phyloP scores from a whole-genome alignment of 345 rosid genomes.

The Boechera retrofracta region DNA sequence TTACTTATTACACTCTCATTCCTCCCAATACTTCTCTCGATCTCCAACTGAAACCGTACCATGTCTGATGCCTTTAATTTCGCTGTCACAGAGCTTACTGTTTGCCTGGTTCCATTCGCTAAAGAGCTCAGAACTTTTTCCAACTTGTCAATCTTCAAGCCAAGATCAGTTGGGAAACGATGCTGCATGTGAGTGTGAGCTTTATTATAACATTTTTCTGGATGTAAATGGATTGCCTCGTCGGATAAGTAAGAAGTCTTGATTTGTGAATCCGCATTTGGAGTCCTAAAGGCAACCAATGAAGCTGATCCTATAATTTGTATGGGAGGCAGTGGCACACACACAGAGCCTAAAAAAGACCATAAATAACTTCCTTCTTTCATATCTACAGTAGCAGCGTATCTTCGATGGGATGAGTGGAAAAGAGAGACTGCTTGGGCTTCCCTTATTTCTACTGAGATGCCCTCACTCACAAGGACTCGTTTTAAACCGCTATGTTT shows the following conservation, averaged over 20 bases:
- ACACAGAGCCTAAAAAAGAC: slow-evolving; percentile 43
- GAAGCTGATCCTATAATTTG: slow-evolving; percentile 65
- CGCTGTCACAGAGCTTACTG: slow-evolving; percentile 50
- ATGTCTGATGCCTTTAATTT: slow-evolving; percentile 56
- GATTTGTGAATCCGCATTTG: slow-evolving; percentile 50
- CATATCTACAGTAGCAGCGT: slow-evolving; percentile 31
- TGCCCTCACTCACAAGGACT: slow-evolving; percentile 70
- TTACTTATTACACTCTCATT: slow-evolving; percentile 48
- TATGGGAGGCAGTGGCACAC: slow-evolving; percentile 59
- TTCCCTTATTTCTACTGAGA: slow-evolving; percentile 57
- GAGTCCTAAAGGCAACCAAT: slow-evolving; percentile 55
- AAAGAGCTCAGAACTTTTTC: slow-evolving; percentile 52
- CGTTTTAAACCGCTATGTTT: slow-evolving; percentile 58
- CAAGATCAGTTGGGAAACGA: slow-evolving; percentile 48
- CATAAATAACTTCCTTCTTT: slow-evolving; percentile 40
- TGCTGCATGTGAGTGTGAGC: slow-evolving; percentile 39
- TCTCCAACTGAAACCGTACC: slow-evolving; percentile 60
- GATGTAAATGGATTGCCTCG: slow-evolving; percentile 57
- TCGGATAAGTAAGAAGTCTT: slow-evolving; percentile 50
- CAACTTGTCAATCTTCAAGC: slow-evolving; percentile 51
- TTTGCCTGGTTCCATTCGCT: slow-evolving; percentile 42
- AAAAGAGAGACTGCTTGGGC: slow-evolving; percentile 65
- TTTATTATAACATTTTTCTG: slow-evolving; percentile 64
- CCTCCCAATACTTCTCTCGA: slow-evolving; percentile 55
- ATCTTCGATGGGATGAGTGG: slow-evolving; percentile 49